Conservation (phyloP, 352 stramenopile species). For the Paralagenidium karlingii region DNA sequence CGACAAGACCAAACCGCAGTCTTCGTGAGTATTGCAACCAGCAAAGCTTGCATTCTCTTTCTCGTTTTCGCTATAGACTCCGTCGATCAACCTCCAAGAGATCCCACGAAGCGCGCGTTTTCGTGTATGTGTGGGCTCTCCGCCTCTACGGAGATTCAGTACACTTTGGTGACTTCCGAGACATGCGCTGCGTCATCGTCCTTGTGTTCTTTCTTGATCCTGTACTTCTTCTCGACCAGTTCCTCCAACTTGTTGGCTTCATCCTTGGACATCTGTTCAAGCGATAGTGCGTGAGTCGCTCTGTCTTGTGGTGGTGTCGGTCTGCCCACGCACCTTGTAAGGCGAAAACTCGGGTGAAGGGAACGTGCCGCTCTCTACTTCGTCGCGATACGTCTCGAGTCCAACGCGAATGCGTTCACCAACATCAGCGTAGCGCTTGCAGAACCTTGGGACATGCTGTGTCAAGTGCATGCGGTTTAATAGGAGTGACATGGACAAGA, state of each 20-base stretch:
- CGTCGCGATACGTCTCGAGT: constrained; percentile 91
- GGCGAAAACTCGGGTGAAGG: constrained; percentile 89
- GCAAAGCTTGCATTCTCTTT: too few species aligned
- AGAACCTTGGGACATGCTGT: constrained; percentile 95
- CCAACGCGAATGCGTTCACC: constrained; percentile 89
- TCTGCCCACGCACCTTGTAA: constrained; percentile 86
- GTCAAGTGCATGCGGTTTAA: not conserved
- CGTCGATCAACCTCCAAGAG: too few species aligned
- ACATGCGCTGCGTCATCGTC: constrained; percentile 13
- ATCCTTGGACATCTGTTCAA: constrained; percentile 59
- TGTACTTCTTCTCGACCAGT: constrained; percentile 49
- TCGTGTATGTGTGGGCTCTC: not conserved
- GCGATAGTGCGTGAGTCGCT: too few species aligned
- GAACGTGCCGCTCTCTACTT: constrained; percentile 93
- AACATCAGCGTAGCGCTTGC: constrained; percentile 95
- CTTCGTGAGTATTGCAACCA: constrained; percentile 1
- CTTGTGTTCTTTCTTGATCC: constrained; percentile 8
- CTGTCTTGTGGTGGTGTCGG: too few species aligned
- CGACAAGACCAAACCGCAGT: not conserved
- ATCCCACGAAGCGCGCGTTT: too few species aligned
- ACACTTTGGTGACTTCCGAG: constrained; percentile 72
- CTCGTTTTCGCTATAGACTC: too few species aligned
- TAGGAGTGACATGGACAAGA: not conserved
- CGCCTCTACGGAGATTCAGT: constrained; percentile 15
- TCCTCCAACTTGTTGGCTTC: constrained; percentile 58